Evolutionary conservation across 768 basidiomycete species (phyloP).

Genomic region (Hysterangium stoloniferum): DNA sequence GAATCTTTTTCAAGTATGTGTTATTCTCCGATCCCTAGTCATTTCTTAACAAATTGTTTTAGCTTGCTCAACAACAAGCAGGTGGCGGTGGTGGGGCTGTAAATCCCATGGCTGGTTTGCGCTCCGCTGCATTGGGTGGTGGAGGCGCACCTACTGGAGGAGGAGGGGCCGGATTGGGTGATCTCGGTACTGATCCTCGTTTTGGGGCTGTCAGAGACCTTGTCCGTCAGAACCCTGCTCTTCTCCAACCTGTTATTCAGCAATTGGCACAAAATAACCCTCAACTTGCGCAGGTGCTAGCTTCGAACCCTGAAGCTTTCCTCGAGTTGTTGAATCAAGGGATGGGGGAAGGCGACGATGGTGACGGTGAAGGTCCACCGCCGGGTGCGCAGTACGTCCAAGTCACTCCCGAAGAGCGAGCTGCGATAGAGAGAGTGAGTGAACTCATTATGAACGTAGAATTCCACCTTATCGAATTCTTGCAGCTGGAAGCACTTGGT

Average conservation of each 20-base stretch:
- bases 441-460: not conserved
- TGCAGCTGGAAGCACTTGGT: slow-evolving; percentile 77
- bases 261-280: slow-evolving; percentile 75
- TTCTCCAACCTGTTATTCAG: slow-evolving; percentile 76
- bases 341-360: slow-evolving; percentile 27
- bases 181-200: slow-evolving; percentile 52
- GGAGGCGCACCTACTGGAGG: slow-evolving; percentile 30
- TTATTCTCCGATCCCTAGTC: not conserved
- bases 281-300: slow-evolving; percentile 57
- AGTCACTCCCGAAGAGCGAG: slow-evolving; percentile 81
- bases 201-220: slow-evolving; percentile 67
- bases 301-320: slow-evolving; percentile 64
- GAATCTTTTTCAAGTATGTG: slow-evolving; percentile 74
- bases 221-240: slow-evolving; percentile 66
- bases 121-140: slow-evolving; percentile 26
- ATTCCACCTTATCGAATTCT: slow-evolving; percentile 7
- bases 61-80: slow-evolving; percentile 67
- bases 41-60: slow-evolving; percentile 9
- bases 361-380: slow-evolving; percentile 17
- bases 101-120: slow-evolving; percentile 11
- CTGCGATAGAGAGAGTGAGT: slow-evolving; percentile 82
- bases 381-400: slow-evolving; percentile 59
- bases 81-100: slow-evolving; percentile 20
- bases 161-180: slow-evolving; percentile 25
- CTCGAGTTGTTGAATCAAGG: slow-evolving; percentile 50